These are phyloP conservation scores for Mallotus repandus DNA, from an alignment of 441 rosid genomes.

Conservation along the genomic window DNA sequence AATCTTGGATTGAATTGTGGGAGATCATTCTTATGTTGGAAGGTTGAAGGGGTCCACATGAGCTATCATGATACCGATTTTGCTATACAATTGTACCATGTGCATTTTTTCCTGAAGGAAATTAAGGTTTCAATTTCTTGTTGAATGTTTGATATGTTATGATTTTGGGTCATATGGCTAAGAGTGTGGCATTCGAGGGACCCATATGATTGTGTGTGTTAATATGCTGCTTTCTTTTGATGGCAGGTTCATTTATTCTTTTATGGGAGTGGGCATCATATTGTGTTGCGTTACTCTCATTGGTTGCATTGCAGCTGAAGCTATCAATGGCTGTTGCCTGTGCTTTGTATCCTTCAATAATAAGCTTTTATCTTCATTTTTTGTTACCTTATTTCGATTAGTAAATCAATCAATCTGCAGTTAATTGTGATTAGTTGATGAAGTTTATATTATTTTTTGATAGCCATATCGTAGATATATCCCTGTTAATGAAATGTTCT, in stretches of 20 bases:
- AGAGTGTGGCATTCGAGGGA: neutral
- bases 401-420: neutral
- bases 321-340: slow-evolving; percentile 77
- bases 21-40: neutral
- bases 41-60: neutral
- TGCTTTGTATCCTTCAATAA: slow-evolving; percentile 79
- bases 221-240: slow-evolving; percentile 16
- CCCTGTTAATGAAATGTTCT: neutral
- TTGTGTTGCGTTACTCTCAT: slow-evolving; percentile 59
- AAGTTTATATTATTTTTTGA: neutral
- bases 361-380: slow-evolving; percentile 3
- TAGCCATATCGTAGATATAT: too few relatives aligned
- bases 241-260: slow-evolving; percentile 89
- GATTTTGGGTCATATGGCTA: slow-evolving; percentile 4
- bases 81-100: neutral
- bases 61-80: neutral
- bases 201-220: slow-evolving; percentile 5
- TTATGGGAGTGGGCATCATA: slow-evolving; percentile 79
- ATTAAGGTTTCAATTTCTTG: neutral
- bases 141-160: slow-evolving; percentile 9
- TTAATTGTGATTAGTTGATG: neutral
- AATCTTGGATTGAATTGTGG: neutral
- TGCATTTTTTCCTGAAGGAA: neutral
- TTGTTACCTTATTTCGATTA: neutral
- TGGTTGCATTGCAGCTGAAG: slow-evolving; percentile 91